Percentiles rank a stretch among this genome's conserved stretches.
Evolutionary conservation across 2,329 filamentous ascomycete species (phyloP).

Genomic region (Beauveria rudraprayagi): DNA sequence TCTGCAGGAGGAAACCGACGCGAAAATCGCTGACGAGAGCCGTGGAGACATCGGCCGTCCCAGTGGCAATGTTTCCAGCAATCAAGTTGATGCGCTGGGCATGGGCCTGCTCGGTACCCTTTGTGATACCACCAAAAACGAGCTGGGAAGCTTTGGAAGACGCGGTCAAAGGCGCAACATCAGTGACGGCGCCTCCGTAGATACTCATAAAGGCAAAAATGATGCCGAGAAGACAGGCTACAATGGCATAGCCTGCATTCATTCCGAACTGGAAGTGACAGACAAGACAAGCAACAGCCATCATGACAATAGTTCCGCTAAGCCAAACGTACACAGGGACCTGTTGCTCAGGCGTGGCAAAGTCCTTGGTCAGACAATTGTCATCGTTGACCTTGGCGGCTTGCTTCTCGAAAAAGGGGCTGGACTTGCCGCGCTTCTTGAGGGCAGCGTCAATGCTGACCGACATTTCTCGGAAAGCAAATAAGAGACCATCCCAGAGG

Average conservation of each 20-base stretch:
- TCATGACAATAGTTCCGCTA: conserved; percentile 36
- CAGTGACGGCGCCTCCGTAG: conserved; percentile 37
- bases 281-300: conserved; percentile 46
- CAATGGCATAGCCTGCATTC: conserved; percentile 40
- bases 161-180: conserved; percentile 51
- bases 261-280: conserved; percentile 41
- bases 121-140: conserved; percentile 57
- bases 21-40: conserved; percentile 56
- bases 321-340: conserved; percentile 49
- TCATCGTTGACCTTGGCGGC: conserved; percentile 26
- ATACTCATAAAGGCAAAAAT: conserved; percentile 42
- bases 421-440: conserved; percentile 24
- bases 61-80: conserved; percentile 49
- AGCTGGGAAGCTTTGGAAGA: conserved; percentile 57
- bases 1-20: conserved; percentile 58
- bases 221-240: conserved; percentile 44
- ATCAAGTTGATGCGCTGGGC: conserved; percentile 60
- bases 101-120: conserved; percentile 37
- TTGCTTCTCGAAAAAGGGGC: conserved; percentile 27
- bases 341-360: conserved; percentile 33
- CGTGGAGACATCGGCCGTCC: conserved; percentile 45
- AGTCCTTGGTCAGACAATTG: conserved; percentile 29
- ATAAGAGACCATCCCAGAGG: conserved; percentile 27
- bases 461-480: conserved; percentile 24
- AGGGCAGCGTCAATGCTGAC: conserved; percentile 23